Conservation (phyloP, 352 stramenopile genomes). For the Stramenopiles sp. region DNA sequence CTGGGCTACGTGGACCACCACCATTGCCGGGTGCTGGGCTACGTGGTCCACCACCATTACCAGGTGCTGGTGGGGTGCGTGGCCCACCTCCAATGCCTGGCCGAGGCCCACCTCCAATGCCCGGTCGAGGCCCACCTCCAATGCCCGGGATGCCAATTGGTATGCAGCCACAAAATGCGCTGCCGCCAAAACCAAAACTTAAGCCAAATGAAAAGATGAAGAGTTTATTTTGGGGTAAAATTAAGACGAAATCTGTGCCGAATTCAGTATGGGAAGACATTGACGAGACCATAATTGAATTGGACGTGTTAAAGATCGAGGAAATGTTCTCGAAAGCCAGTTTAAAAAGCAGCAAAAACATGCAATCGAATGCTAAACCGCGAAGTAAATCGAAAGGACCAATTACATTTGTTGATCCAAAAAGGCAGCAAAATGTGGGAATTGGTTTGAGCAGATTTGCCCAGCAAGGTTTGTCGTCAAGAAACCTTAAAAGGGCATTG, state of each 20-base stretch:
- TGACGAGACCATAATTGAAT: background rate
- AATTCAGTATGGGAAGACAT: constrained; percentile 6
- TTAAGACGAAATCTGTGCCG: constrained; percentile 1
- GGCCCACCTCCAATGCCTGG: background rate
- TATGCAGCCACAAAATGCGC: background rate
- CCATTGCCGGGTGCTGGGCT: background rate
- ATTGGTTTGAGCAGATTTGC: constrained; percentile 11
- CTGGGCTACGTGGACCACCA: background rate
- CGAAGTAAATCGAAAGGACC: constrained; percentile 4
- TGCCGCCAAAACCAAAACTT: constrained; percentile 9
- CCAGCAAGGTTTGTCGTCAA: background rate
- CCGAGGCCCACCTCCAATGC: background rate
- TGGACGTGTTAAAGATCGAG: background rate
- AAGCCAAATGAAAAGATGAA: constrained; percentile 12
- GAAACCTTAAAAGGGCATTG: background rate
- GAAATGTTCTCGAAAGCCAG: constrained; percentile 8
- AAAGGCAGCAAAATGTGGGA: background rate
- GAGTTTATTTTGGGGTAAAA: constrained; percentile 10
- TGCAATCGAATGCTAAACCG: background rate
- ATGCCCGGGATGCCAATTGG: background rate
- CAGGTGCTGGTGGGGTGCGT: background rate
- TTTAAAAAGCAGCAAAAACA: background rate
- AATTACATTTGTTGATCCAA: constrained; percentile 11
- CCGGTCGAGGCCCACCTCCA: background rate
- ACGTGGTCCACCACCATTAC: background rate